These are phyloP conservation scores for Cladophialophora bantiana DNA, from an alignment of 2,329 filamentous ascomycete genomes.

Conservation along the genomic window DNA sequence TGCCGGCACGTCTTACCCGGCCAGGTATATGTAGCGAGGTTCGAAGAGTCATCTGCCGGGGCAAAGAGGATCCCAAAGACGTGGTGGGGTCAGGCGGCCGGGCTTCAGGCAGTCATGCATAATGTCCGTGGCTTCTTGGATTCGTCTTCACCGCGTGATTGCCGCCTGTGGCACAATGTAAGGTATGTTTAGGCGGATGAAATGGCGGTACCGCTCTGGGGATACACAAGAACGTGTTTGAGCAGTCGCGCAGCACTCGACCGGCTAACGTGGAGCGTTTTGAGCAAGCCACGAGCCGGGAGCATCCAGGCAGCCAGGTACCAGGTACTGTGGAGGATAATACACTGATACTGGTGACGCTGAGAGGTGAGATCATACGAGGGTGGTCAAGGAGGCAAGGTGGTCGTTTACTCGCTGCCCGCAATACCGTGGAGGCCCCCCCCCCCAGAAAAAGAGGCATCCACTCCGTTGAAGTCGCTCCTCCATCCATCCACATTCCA, in stretches of 20 bases:
- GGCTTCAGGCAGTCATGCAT: slow-evolving; percentile 23
- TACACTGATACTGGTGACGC: not conserved
- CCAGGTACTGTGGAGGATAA: not conserved
- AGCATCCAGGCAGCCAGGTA: not conserved
- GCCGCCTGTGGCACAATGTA: slow-evolving; percentile 2
- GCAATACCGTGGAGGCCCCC: not conserved
- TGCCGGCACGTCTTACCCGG: slow-evolving; percentile 7
- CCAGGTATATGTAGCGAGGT: slow-evolving; percentile 1
- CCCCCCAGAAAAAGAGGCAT: not conserved
- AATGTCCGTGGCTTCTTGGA: slow-evolving; percentile 24
- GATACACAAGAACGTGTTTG: not conserved
- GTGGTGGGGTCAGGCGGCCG: slow-evolving; percentile 14
- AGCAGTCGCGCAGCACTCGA: not conserved
- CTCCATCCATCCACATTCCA: not conserved
- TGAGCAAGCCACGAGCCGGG: not conserved
- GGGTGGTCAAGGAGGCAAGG: not conserved
- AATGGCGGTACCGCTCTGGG: slow-evolving; percentile 1
- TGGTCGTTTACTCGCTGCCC: not conserved
- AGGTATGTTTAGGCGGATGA: not conserved
- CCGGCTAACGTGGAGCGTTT: not conserved
- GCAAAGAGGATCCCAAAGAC: not conserved
- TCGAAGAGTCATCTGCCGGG: slow-evolving; percentile 17
- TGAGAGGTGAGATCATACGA: not conserved
- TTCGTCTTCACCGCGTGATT: not conserved
- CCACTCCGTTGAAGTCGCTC: not conserved